A percentile compares a stretch with the other conserved stretches of the same genome.
Evolutionary conservation across 2,329 filamentous ascomycete species (phyloP).

Genomic region (Pseudogymnoascus sp.): DNA sequence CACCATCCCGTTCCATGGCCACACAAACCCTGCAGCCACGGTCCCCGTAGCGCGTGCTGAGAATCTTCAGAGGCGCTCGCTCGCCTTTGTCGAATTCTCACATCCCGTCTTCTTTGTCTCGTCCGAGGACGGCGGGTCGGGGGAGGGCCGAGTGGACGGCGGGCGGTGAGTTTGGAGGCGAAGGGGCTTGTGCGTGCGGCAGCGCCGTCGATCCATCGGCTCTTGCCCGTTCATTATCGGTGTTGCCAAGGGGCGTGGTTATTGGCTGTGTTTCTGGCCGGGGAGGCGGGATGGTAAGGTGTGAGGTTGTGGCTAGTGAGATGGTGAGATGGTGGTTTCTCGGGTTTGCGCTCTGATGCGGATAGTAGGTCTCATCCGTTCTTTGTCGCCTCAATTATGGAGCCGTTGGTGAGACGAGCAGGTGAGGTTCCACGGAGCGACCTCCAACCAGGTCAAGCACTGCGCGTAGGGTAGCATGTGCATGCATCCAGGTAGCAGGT

Average conservation of each 20-base stretch:
- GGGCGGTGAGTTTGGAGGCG: neutral
- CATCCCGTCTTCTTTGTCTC: neutral
- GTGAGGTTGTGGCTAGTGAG: neutral
- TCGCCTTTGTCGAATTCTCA: neutral
- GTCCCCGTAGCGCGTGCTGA: neutral
- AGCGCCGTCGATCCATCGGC: constrained; percentile 4
- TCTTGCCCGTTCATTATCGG: constrained; percentile 6
- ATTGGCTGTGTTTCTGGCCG: neutral
- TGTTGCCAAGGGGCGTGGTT: neutral
- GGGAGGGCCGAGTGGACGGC: neutral
- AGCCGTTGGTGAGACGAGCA: neutral
- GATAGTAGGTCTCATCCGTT: neutral
- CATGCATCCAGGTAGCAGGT: neutral
- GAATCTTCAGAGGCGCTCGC: neutral
- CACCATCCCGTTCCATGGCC: neutral
- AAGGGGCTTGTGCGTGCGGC: constrained; percentile 1
- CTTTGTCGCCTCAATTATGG: neutral
- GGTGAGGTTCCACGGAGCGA: neutral
- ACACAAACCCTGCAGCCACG: neutral
- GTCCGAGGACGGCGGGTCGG: neutral
- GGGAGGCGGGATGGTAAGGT: neutral
- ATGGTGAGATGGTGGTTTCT: neutral
- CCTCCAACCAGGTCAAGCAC: neutral
- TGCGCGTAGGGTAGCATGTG: constrained; percentile 5
- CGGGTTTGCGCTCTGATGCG: neutral